Evolutionary conservation across 2,329 filamentous ascomycete species (phyloP), one percentile per base, ranked within the genome.

Genomic region (Claviceps sp.): DNA sequence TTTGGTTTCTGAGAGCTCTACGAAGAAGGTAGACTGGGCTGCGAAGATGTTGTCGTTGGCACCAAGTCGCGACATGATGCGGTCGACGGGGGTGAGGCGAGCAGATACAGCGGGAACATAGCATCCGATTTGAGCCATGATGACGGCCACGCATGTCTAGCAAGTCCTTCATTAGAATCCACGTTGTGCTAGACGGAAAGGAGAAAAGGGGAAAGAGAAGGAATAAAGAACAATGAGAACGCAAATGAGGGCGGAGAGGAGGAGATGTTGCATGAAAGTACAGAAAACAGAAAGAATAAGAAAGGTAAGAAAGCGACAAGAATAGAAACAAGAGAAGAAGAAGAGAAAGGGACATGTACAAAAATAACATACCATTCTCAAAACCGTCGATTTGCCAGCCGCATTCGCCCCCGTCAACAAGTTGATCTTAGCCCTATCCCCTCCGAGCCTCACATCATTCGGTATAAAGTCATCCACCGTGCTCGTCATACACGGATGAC

Each of bases 21-120:
- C 91, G 63, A 98, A 97, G 74, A 98, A 98, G 2, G 93, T 98
- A 14, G 88, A 95, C 67, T 98, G 93, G 0, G 91, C 88, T 1
- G 91, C 93, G 64, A 98, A 97, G 61, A 98, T 98, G 68, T 97
- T 97, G 79, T 98, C 93, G 62, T 97, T 95, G 47, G 93, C 93
- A 9, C 93, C 93, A 0, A 98, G 81, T 46, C 93, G 88, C 9
- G 91, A 97, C 93, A 98, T 98, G 73, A 98, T 97, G 51, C 93
- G 87, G 65, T 98, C 93, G 3, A 95, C 82, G 0, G 93, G 91
- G 0, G 91, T 97, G 45, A 98, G 76, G 2, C 78, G 82, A 1
- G 93, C 93, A 3, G 83, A 88, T 18, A 78, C 74, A 54, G 89
- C 90, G 1, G 93, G 93, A 1, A 98, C 81, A 59, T 95, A 86